Evolutionary conservation across 371 early-diverging fungal species (phyloP).

Genomic region (Mucor lusitanicus): DNA sequence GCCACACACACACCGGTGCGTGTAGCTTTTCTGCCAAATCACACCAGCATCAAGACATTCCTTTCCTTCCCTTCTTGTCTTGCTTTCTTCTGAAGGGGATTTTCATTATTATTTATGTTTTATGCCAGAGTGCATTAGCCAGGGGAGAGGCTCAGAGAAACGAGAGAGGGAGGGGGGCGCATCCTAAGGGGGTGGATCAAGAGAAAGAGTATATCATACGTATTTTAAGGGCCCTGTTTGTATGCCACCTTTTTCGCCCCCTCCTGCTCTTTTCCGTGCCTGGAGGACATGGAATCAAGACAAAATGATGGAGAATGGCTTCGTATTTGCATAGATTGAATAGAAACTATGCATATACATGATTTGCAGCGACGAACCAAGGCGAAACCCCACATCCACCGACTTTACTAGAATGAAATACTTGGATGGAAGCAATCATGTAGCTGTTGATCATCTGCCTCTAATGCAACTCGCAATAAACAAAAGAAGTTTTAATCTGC

Average conservation of each 20-base stretch:
- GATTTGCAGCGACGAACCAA: too few relatives aligned
- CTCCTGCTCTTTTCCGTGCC: conserved; percentile 1
- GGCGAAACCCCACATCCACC: too few relatives aligned
- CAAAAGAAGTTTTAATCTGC: conserved; percentile 22
- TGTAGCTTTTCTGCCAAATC: background rate
- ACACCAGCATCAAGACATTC: background rate
- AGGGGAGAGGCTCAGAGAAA: background rate
- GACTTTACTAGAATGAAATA: too few relatives aligned
- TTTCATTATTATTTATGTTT: background rate
- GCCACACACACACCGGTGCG: too few relatives aligned
- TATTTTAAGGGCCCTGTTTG: conserved; percentile 20
- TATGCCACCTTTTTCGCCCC: conserved; percentile 10
- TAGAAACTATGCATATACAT: conserved; percentile 16
- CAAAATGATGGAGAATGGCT: conserved; percentile 16
- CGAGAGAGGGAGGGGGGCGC: background rate
- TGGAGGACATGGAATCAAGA: background rate
- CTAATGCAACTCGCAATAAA: conserved; percentile 13
- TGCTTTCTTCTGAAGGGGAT: background rate
- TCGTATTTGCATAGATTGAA: conserved; percentile 18
- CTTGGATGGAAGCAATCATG: background rate
- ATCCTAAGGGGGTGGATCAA: background rate
- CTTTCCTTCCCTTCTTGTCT: background rate
- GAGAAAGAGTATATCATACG: background rate
- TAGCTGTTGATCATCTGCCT: conserved; percentile 20
- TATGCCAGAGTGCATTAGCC: background rate